Conservation (phyloP, 257 asterid genomes). For the Nicotiana obtusifolia region DNA sequence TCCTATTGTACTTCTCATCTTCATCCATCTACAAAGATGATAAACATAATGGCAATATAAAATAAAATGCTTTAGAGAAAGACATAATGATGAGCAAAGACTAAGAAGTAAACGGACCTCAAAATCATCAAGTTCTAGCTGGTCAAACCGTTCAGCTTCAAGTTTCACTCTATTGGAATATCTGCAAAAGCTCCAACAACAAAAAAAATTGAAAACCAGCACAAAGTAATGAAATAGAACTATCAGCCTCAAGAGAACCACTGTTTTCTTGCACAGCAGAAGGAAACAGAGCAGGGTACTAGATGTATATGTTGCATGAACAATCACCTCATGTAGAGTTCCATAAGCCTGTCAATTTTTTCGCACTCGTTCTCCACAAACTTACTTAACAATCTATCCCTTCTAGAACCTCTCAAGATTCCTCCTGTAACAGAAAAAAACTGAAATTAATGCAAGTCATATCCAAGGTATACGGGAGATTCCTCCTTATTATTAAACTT, state of each 20-base stretch:
- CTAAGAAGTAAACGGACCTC: constrained; percentile 45
- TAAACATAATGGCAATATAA: background rate
- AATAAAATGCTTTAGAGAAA: background rate
- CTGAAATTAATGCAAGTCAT: background rate
- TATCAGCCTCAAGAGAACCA: constrained; percentile 3
- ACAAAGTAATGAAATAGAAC: constrained; percentile 1
- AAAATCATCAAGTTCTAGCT: constrained; percentile 72
- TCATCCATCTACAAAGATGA: constrained; percentile 71
- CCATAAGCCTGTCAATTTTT: constrained; percentile 96
- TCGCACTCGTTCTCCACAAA: constrained; percentile 96
- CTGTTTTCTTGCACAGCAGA: background rate
- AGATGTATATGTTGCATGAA: constrained; percentile 3
- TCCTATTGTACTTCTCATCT: constrained; percentile 77
- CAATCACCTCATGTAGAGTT: constrained; percentile 81
- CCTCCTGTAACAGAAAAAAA: constrained; percentile 51
- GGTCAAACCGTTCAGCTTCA: constrained; percentile 58
- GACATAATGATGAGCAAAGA: background rate
- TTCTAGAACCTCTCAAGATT: constrained; percentile 88
- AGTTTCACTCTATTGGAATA: constrained; percentile 80
- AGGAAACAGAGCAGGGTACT: constrained; percentile 1
- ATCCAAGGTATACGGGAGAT: background rate
- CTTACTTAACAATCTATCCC: constrained; percentile 87
- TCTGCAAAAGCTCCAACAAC: constrained; percentile 29
- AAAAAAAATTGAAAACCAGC: background rate
- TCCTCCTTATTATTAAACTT: background rate